Evolutionary conservation across 2,329 filamentous ascomycete genomes (phyloP).

Genomic region (Zymoseptoria crescenta): DNA sequence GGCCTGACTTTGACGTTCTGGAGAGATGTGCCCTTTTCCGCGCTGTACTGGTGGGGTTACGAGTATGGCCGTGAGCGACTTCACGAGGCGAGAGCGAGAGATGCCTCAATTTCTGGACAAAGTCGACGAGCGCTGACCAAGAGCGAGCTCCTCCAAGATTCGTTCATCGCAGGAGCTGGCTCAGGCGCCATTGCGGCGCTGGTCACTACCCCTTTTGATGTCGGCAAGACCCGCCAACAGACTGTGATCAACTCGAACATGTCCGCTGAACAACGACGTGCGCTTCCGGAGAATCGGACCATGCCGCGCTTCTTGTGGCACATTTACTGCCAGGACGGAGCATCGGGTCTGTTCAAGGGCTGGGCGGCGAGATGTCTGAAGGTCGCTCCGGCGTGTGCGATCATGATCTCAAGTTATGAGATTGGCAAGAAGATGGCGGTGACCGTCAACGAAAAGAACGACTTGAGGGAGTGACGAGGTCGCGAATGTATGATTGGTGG

Average conservation of each 20-base stretch:
- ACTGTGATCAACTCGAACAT: conserved; percentile 56
- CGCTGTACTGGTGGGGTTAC: conserved; percentile 97
- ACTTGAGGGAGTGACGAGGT: neutral
- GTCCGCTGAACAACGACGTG: conserved; percentile 33
- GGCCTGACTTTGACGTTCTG: conserved; percentile 86
- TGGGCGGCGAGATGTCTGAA: conserved; percentile 90
- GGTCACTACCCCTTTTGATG: conserved; percentile 90
- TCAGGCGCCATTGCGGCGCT: conserved; percentile 82
- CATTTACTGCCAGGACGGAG: conserved; percentile 80
- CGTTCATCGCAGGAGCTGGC: conserved; percentile 75
- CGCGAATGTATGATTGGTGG: neutral
- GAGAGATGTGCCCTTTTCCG: conserved; percentile 95
- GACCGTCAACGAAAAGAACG: conserved; percentile 58
- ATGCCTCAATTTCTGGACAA: conserved; percentile 20
- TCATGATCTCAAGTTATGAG: conserved; percentile 99
- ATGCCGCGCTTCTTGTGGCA: conserved; percentile 83
- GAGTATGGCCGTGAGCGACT: conserved; percentile 69
- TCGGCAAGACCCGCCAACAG: conserved; percentile 92
- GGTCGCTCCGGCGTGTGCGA: conserved; percentile 91
- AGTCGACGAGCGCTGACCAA: conserved; percentile 52
- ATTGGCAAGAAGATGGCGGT: conserved; percentile 84
- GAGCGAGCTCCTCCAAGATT: conserved; percentile 72
- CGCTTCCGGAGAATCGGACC: conserved; percentile 61
- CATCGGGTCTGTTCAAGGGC: conserved; percentile 74
- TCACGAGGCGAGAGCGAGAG: conserved; percentile 56